Evolutionary conservation across 208 protist species (phyloP).

Genomic region (Acanthamoeba sp.): DNA sequence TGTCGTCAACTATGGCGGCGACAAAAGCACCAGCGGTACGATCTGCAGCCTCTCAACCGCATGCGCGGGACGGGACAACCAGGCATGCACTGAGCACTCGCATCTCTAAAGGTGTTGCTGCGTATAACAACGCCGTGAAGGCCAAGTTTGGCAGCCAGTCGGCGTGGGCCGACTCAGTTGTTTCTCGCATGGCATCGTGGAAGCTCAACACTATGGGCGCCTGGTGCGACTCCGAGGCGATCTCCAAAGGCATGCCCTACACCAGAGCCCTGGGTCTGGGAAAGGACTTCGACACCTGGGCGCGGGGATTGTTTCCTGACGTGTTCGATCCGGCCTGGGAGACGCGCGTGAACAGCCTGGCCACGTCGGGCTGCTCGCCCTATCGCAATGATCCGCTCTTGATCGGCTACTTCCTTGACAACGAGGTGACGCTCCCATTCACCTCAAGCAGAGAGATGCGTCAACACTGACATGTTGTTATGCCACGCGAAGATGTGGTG

Average conservation of each 20-base stretch:
- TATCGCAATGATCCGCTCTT: conserved; percentile 6
- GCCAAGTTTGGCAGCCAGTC: conserved; percentile 20
- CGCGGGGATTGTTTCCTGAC: neutral
- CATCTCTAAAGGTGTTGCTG: neutral
- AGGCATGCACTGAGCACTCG: neutral
- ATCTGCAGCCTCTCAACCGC: no score
- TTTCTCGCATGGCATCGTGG: neutral
- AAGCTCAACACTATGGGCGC: conserved; percentile 25
- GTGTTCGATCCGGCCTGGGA: conserved; percentile 18
- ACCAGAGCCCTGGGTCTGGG: neutral
- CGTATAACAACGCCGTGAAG: conserved; percentile 23
- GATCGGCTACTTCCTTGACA: conserved; percentile 44
- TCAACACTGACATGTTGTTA: neutral
- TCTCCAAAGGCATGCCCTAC: conserved; percentile 44
- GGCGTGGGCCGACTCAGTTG: neutral
- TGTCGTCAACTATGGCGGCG: conserved; percentile 6
- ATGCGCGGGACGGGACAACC: no score
- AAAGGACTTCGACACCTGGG: neutral
- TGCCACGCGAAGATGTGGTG: conserved; percentile 1
- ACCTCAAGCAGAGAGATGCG: neutral
- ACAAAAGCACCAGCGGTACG: neutral
- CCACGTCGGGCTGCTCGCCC: neutral
- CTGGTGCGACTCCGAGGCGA: neutral
- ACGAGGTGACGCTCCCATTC: neutral
- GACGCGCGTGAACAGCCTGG: neutral